Base-by-base conservation (phyloP, 1,284 basidiomycete genomes). In the Termitomyces sp. region DNA sequence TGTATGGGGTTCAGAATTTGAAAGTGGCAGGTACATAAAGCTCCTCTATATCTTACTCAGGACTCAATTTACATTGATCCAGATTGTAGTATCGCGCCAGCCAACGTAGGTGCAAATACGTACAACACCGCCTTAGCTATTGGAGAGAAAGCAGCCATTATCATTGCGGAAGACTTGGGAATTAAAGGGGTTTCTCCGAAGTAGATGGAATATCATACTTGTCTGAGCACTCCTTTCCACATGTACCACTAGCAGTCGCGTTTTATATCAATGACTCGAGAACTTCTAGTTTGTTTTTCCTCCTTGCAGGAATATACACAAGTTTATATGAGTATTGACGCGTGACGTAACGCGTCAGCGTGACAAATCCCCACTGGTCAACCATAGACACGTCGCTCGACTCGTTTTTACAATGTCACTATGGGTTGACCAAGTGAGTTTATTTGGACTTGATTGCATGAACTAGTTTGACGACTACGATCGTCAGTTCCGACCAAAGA, bases 341-440 rank as follows among this genome's bases (percentile, higher is more conserved):
- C 62, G 62, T 63, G 47, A 61, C 58, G 57, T 61, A 38, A 63
- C 62, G 61, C 55, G 62, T 55, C 41, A 53, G 44, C 12, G 54
- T 58, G 48, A 58, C 59, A 50, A 30, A 17, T 8, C 34, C 21
- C 30, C 33, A 24, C 8, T 3, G 10, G 10, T 3, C 43, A 31
- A 28, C 40, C 33, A 36, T 15, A 21, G 15, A 24, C n/a, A 10
- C 40, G n/a, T 34, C 15, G 7, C 13, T 26, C 24, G 21, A 40
- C 21, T 34, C 12, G 24, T 24, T 36, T 42, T 41, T 10, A 58
- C 46, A 44, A 93, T 94, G 92, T 90, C 90, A 61, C 84, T 94
- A 58, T 94, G 91, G 90, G 92, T 94, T 17, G 92, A 94, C 72
- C 85, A 85, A 74, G 91, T 88, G 62, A 58, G 36, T 31, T 54